Evolutionary conservation across 139 green algal species (phyloP), one percentile per base, ranked within the genome.

Genomic region (Ostreobium quekettii): DNA sequence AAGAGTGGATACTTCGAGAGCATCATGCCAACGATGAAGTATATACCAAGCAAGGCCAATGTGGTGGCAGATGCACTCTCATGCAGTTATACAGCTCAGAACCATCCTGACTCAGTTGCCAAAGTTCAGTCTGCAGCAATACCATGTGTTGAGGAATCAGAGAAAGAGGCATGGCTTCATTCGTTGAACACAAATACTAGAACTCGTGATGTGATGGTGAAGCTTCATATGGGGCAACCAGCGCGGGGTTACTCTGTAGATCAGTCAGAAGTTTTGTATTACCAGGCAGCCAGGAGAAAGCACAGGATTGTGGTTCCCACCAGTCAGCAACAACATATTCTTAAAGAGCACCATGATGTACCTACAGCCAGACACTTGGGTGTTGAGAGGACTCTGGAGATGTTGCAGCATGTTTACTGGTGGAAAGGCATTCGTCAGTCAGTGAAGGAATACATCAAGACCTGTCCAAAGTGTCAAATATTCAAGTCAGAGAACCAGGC

Each of bases 401-500:
- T 62, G 19, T 36, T 62, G 8, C 19, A 7, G 7, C 8, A 26
- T 32, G 7, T 36, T 36, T 62, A 62, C 33, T 62, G 8, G 11
- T 62, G 53, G 53, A n/a, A 29, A 62, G 53, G 53, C 15, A 32
- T 11, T n/a, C 7, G 53, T 35, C 7, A 62, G 19, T 24, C 29
- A 15, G 33, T 62, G 15, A n/a, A 29, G 15, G 15, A n/a, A 29
- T 62, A 35, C 33, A 62, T 62, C 19, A n/a, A 26, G 19, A 32
- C 19, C 33, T 62, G 53, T n/a, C 53, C 53, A 29, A 29, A 36
- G 19, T 62, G 73, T 36, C 73, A 76, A 6, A 5, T 2, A 32
- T 62, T 35, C 36, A 79, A 78, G 46, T 19, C 30, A 56, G 35
- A 32, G 19, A 69, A 65, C n/a, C 7, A 49, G 30, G 32, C 33